phyloP scores from a whole-genome alignment of 192 early-diverging fungal genomes.

The Funneliformis geosporum region DNA sequence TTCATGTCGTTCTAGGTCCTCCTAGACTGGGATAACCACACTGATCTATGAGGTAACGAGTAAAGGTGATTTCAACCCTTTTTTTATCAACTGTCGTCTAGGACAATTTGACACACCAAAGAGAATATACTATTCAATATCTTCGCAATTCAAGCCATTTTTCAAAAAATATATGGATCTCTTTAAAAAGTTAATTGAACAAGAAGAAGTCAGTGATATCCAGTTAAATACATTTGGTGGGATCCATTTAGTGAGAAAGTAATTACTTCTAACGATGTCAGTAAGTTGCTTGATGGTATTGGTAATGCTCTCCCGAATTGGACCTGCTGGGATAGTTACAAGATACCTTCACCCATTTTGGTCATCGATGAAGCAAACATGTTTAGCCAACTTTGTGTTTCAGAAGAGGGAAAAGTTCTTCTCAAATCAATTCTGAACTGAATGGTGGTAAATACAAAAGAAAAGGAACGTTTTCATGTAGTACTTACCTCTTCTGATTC shows the following conservation, averaged over 20 bases:
- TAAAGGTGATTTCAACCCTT: conserved; percentile 22
- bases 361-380: not conserved
- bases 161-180: conserved; percentile 14
- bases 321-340: not conserved
- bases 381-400: not conserved
- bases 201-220: no score
- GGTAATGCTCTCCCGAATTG: not conserved
- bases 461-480: not conserved
- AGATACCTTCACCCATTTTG: not conserved
- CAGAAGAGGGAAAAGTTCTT: not conserved
- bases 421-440: not conserved
- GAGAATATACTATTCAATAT: conserved; percentile 9
- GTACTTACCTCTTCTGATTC: conserved; percentile 6
- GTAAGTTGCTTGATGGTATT: not conserved
- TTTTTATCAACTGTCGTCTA: conserved; percentile 4
- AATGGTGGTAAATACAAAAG: not conserved
- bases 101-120: conserved; percentile 14
- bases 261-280: not conserved
- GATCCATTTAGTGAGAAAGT: no score
- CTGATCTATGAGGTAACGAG: conserved; percentile 7
- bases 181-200: no score
- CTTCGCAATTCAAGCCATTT: conserved; percentile 9
- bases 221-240: no score
- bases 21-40: conserved; percentile 16
- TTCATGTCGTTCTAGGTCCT: conserved; percentile 22